Base-by-base conservation (phyloP, 2,329 filamentous ascomycete genomes). In the Didymella exigua region DNA sequence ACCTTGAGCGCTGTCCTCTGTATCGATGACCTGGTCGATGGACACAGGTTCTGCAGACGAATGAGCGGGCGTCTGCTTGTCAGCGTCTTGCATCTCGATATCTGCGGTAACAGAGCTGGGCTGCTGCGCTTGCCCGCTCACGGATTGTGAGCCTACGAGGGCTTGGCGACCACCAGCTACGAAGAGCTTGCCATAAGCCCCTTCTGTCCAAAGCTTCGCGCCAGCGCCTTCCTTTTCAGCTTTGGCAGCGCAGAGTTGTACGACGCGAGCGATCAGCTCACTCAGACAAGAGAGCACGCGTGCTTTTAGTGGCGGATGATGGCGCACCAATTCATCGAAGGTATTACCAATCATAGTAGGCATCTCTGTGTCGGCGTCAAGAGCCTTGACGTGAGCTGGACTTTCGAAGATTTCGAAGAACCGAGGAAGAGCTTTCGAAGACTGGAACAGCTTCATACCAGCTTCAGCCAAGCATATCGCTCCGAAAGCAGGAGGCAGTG, bases 321-420 rank as follows among this genome's bases (percentile, higher is more conserved):
- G 95, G 34, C 95, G 87, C 47, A 93, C 89, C 55, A 99, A 83
- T 75, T 99, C 95, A 73, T 99, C 95, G 68, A 99, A 97, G 34
- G 88, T 89, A 23, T 84, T 85, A 10, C 95, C 95, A 44, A 99
- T 83, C 33, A 86, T 85, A 26, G 84, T 84, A 9, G 93, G 84
- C 54, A 96, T 81, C 30, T 88, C 86, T 5, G 83, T 79, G 61
- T 96, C 93, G 31, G 81, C 80, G 59, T 90, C 86, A 82, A 99
- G 87, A 60, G 88, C 89, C 65, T 89, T 90, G 54, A 99, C 86
- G 75, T 99, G 96, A 14, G 86, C 84, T 2, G 92, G 87, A 62
- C 91, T 98, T 75, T 97, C 91, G 62, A 99, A 99, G n/a, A 98
- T 91, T 71, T 97, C 91, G 61, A 99, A 89, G 72, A 93, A 98